phyloP scores from a whole-genome alignment of 2,329 filamentous ascomycete genomes.

The Rhexocercosporidium sp. region DNA sequence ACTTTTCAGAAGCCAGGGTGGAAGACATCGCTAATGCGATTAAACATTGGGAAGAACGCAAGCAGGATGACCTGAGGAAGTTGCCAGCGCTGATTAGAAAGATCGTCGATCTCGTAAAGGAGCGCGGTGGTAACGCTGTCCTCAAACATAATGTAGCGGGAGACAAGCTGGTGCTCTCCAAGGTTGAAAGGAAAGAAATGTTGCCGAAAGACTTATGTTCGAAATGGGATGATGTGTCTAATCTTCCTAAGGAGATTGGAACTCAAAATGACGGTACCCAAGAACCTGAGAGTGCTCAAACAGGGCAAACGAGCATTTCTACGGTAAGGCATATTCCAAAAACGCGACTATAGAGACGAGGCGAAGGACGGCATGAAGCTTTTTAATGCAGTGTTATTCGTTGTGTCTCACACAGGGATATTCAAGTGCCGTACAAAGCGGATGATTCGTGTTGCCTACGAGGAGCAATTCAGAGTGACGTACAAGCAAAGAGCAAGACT shows the following conservation, averaged over 20 bases:
- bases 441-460: slow-evolving; percentile 21
- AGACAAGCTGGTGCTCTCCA: slow-evolving; percentile 38
- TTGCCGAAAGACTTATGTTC: slow-evolving; percentile 43
- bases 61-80: slow-evolving; percentile 42
- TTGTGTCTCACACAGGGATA: slow-evolving; percentile 37
- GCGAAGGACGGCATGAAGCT: slow-evolving; percentile 32
- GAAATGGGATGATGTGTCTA: slow-evolving; percentile 31
- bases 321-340: neutral
- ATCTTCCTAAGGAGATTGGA: neutral
- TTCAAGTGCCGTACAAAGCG: slow-evolving; percentile 28
- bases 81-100: slow-evolving; percentile 43
- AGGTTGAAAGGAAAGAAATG: slow-evolving; percentile 32
- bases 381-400: slow-evolving; percentile 36
- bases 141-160: slow-evolving; percentile 35
- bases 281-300: neutral
- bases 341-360: slow-evolving; percentile 12
- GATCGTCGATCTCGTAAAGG: slow-evolving; percentile 36
- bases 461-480: slow-evolving; percentile 35
- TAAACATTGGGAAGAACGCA: slow-evolving; percentile 44
- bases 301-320: neutral
- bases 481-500: slow-evolving; percentile 36
- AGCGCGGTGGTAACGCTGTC: slow-evolving; percentile 36
- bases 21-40: slow-evolving; percentile 45
- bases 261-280: neutral
- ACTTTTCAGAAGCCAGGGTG: slow-evolving; percentile 43